Evolutionary conservation across 768 basidiomycete genomes (phyloP).

Genomic region (Fistulinella prunicolor): DNA sequence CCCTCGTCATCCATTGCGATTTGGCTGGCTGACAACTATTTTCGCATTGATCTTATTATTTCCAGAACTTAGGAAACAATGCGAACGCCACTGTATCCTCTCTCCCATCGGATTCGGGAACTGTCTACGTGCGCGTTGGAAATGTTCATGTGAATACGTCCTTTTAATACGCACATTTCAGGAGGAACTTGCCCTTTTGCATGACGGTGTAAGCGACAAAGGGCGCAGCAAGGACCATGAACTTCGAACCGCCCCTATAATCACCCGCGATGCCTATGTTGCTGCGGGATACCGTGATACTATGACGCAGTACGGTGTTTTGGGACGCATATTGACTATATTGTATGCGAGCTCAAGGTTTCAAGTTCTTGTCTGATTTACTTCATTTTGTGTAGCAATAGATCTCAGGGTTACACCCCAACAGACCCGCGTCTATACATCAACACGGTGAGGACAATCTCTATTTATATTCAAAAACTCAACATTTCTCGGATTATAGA

Average conservation of each 20-base stretch:
- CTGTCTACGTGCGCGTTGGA: slow-evolving; percentile 23
- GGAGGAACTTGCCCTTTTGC: slow-evolving; percentile 34
- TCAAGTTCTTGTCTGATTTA: not conserved
- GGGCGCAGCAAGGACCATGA: slow-evolving; percentile 33
- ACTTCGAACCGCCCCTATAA: slow-evolving; percentile 45
- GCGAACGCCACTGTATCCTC: slow-evolving; percentile 4
- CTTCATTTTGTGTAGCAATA: slow-evolving; percentile 29
- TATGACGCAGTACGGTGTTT: slow-evolving; percentile 59
- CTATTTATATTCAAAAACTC: not conserved
- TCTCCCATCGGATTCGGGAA: slow-evolving; percentile 3
- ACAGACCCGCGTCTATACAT: slow-evolving; percentile 57
- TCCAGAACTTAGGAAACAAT: slow-evolving; percentile 8
- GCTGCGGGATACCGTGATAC: slow-evolving; percentile 31
- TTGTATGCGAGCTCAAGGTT: slow-evolving; percentile 36
- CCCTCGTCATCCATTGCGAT: not conserved
- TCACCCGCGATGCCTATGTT: slow-evolving; percentile 50
- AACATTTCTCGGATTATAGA: slow-evolving; percentile 37
- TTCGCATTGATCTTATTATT: not conserved
- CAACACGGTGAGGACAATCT: slow-evolving; percentile 51
- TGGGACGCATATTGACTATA: slow-evolving; percentile 47
- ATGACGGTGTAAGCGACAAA: slow-evolving; percentile 20
- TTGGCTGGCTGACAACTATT: not conserved
- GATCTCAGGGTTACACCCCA: slow-evolving; percentile 27
- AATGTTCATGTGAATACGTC: not conserved
- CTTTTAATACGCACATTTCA: slow-evolving; percentile 2